Conservation (phyloP, 1,139 yeast genomes). For the Hyphopichia burtonii region DNA sequence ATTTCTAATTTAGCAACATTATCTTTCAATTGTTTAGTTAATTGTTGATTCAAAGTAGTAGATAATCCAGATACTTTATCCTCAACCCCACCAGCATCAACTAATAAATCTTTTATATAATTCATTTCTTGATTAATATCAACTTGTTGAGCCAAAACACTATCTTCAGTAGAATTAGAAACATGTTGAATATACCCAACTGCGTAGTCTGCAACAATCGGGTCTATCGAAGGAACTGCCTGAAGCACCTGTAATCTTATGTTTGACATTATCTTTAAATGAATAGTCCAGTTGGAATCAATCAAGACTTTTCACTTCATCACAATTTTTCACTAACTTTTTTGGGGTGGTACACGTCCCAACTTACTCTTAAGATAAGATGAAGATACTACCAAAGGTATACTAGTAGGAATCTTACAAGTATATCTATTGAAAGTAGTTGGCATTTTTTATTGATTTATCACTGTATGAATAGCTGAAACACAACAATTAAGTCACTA, state of each 20-base stretch:
- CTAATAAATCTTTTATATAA: constrained; percentile 61
- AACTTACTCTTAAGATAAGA: no score
- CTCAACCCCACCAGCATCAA: constrained; percentile 77
- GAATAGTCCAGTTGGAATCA: no score
- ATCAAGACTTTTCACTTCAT: no score
- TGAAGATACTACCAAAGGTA: no score
- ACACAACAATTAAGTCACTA: no score
- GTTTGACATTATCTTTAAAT: constrained; percentile 40
- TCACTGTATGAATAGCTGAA: no score
- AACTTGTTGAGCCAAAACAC: constrained; percentile 73
- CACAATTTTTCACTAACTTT: no score
- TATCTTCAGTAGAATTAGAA: constrained; percentile 71
- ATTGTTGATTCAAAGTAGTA: constrained; percentile 41
- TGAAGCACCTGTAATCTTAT: constrained; percentile 74
- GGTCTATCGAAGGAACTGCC: constrained; percentile 84
- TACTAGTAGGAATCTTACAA: no score
- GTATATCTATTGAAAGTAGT: no score
- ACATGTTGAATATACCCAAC: constrained; percentile 85
- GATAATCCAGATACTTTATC: constrained; percentile 54
- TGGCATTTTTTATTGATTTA: no score
- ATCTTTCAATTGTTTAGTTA: constrained; percentile 58
- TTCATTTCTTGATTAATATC: constrained; percentile 64
- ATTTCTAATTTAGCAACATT: constrained; percentile 68
- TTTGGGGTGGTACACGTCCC: no score
- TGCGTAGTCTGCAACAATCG: constrained; percentile 89